A percentile compares a stretch with the other conserved stretches of the same genome.
Evolutionary conservation across 2,329 filamentous ascomycete genomes (phyloP).

Genomic region (Byssothecium circinans): DNA sequence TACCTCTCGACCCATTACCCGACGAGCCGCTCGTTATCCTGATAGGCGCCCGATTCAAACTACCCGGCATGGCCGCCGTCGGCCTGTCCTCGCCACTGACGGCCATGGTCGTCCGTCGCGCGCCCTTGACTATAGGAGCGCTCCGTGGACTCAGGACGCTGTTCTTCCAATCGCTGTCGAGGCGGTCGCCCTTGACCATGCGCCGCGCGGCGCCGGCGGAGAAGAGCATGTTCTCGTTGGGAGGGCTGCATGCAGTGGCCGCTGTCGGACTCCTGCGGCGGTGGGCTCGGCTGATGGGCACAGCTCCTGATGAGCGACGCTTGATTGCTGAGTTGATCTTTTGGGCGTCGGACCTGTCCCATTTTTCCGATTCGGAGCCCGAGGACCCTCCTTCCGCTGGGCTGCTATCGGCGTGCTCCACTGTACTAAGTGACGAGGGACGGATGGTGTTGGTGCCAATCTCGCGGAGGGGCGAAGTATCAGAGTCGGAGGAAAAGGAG

Average conservation of each 20-base stretch:
- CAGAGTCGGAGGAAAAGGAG: slow-evolving; percentile 62
- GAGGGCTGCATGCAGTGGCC: slow-evolving; percentile 52
- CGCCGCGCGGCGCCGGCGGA: slow-evolving; percentile 66
- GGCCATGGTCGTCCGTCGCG: slow-evolving; percentile 42
- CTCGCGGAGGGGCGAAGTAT: slow-evolving; percentile 51
- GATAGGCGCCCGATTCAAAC: slow-evolving; percentile 34
- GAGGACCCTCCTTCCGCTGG: slow-evolving; percentile 39
- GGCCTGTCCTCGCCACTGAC: slow-evolving; percentile 33
- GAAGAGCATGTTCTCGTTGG: slow-evolving; percentile 62
- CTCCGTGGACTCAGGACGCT: slow-evolving; percentile 65
- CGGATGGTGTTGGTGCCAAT: slow-evolving; percentile 48
- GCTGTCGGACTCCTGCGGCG: slow-evolving; percentile 59
- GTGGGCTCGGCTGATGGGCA: slow-evolving; percentile 45
- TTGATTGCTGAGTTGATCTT: slow-evolving; percentile 60
- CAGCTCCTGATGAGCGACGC: slow-evolving; percentile 52
- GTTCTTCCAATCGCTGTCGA: slow-evolving; percentile 55
- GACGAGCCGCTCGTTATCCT: slow-evolving; percentile 36
- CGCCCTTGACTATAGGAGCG: slow-evolving; percentile 60
- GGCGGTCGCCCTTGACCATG: slow-evolving; percentile 64
- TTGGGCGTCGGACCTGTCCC: slow-evolving; percentile 55
- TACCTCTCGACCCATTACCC: slow-evolving; percentile 26
- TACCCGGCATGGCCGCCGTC: slow-evolving; percentile 26
- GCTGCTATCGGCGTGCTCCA: slow-evolving; percentile 44
- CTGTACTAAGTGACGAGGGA: slow-evolving; percentile 56
- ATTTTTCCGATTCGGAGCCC: slow-evolving; percentile 54